These are phyloP conservation scores for Silene latifolia DNA, from an alignment of 148 eudicot genomes.

Conservation along the genomic window DNA sequence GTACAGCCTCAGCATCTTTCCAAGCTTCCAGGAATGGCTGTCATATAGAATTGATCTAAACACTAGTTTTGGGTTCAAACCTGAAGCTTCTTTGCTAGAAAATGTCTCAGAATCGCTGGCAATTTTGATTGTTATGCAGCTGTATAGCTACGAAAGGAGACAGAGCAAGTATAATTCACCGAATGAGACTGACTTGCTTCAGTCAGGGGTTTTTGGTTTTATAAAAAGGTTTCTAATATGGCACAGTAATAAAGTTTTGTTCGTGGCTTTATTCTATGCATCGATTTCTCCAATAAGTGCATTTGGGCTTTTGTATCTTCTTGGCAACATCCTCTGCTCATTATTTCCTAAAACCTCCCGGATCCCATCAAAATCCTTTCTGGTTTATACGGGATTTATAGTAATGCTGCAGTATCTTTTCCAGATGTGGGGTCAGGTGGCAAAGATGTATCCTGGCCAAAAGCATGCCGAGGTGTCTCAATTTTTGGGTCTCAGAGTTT, in stretches of 20 bases:
- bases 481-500: constrained; percentile 70
- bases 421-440: constrained; percentile 89
- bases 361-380: constrained; percentile 78
- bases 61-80: constrained; percentile 59
- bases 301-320: constrained; percentile 75
- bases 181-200: constrained; percentile 46
- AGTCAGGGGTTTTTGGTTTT: constrained; percentile 64
- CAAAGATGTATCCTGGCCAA: constrained; percentile 92
- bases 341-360: constrained; percentile 74
- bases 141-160: constrained; percentile 94
- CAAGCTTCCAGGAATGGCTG: constrained; percentile 66
- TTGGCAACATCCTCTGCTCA: constrained; percentile 68
- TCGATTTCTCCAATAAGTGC: constrained; percentile 88
- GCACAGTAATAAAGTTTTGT: constrained; percentile 88
- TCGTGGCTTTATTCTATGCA: constrained; percentile 76
- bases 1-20: constrained; percentile 79
- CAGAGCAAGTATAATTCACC: constrained; percentile 60
- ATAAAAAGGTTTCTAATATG: constrained; percentile 77
- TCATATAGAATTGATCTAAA: constrained; percentile 61
- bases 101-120: constrained; percentile 92
- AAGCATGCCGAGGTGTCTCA: constrained; percentile 50
- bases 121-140: constrained; percentile 92
- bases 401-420: constrained; percentile 75
- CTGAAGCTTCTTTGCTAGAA: constrained; percentile 61
- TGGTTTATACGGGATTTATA: constrained; percentile 71